Evolutionary conservation across 2,329 filamentous ascomycete species (phyloP).

Genomic region (Magnaporthiopsis incrustans): DNA sequence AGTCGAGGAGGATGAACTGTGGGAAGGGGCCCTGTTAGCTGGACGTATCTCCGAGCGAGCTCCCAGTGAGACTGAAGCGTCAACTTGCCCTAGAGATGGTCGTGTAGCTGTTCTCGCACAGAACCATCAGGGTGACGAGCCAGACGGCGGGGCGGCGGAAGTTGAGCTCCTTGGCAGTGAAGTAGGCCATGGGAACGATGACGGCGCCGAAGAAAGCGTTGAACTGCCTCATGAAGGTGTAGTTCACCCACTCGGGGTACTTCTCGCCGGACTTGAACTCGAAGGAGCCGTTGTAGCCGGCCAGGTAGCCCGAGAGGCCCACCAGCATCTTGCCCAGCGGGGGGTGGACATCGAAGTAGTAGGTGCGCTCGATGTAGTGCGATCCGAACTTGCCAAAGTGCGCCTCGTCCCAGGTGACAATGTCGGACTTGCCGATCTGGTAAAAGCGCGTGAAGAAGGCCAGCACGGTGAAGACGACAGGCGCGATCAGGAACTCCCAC

Average conservation of each 20-base stretch:
- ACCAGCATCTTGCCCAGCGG: constrained; percentile 98
- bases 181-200: constrained; percentile 91
- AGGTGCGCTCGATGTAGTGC: constrained; percentile 97
- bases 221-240: constrained; percentile 97
- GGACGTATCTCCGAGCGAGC: background rate
- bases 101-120: constrained; percentile 98
- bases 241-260: constrained; percentile 90
- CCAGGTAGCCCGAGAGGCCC: constrained; percentile 88
- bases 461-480: constrained; percentile 51
- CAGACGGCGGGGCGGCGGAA: constrained; percentile 83
- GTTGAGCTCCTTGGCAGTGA: constrained; percentile 83
- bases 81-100: constrained; percentile 69
- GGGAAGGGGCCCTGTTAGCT: background rate
- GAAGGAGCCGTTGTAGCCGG: constrained; percentile 97
- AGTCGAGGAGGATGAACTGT: constrained; percentile 7
- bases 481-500: constrained; percentile 55
- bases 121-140: constrained; percentile 92
- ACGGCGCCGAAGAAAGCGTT: constrained; percentile 91
- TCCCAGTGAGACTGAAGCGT: background rate
- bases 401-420: constrained; percentile 61
- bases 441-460: constrained; percentile 61
- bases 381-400: constrained; percentile 96
- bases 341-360: constrained; percentile 87
- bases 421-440: constrained; percentile 61
- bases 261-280: constrained; percentile 98